Conservation (phyloP, 495 filamentous ascomycete genomes). For the Aspergillus taichungensis region DNA sequence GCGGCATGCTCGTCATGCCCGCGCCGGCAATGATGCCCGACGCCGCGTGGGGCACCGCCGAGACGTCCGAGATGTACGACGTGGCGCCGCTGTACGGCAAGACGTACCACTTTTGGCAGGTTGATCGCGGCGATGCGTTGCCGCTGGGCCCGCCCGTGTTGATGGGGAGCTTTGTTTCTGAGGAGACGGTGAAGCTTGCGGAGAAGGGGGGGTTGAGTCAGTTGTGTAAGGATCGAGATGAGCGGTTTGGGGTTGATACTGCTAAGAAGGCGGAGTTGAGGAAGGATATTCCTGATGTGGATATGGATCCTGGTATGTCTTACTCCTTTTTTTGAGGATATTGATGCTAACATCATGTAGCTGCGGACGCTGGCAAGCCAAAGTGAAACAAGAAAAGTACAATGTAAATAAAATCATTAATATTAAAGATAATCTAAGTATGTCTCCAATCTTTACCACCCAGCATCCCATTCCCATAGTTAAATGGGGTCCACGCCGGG, state of each 20-base stretch:
- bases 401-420: neutral
- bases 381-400: no score
- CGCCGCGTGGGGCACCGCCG: constrained; percentile 60
- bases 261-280: constrained; percentile 55
- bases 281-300: constrained; percentile 47
- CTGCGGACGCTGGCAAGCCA: constrained; percentile 32
- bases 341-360: constrained; percentile 15
- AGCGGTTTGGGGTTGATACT: constrained; percentile 52
- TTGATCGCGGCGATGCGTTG: constrained; percentile 67
- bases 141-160: constrained; percentile 67
- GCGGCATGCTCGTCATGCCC: constrained; percentile 80
- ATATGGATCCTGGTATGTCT: constrained; percentile 47
- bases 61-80: constrained; percentile 72
- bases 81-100: constrained; percentile 72
- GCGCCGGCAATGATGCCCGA: constrained; percentile 47
- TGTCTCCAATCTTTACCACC: constrained; percentile 38
- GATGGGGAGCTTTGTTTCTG: constrained; percentile 64
- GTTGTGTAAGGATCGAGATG: constrained; percentile 55
- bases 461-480: constrained; percentile 43
- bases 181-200: constrained; percentile 48
- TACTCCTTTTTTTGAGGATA: neutral
- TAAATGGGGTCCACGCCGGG: constrained; percentile 42
- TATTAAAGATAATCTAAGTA: constrained; percentile 4
- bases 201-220: constrained; percentile 51
- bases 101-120: constrained; percentile 85